Conservation (phyloP, 164 flowering plant species). For the Vitis rotundifolia region DNA sequence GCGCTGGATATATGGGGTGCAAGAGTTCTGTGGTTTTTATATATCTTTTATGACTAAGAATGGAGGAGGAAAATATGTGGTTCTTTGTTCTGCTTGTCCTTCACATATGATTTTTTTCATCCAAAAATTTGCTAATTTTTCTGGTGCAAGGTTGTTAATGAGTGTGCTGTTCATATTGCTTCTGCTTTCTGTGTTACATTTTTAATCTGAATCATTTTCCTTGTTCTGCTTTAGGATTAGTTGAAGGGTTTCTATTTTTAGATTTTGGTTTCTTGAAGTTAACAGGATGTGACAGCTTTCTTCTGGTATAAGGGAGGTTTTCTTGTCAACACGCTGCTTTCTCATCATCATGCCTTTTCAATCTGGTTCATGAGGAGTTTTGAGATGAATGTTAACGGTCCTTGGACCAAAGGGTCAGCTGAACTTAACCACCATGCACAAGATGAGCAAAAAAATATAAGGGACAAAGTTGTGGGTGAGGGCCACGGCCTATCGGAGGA, state of each 20-base stretch:
- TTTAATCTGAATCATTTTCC: background rate
- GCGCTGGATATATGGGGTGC: too few relatives aligned
- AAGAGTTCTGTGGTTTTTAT: too few relatives aligned
- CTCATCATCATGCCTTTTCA: conserved; percentile 37
- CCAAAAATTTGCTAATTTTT: too few relatives aligned
- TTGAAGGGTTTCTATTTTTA: conserved; percentile 5
- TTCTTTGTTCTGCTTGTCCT: too few relatives aligned
- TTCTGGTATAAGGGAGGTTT: conserved; percentile 23
- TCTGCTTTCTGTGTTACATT: too few relatives aligned
- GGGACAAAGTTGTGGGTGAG: conserved; percentile 44
- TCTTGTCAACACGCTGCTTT: conserved; percentile 23
- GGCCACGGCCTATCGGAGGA: conserved; percentile 47
- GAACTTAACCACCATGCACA: conserved; percentile 26
- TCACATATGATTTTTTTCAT: too few relatives aligned
- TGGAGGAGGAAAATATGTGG: too few relatives aligned
- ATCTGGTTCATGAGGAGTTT: conserved; percentile 57
- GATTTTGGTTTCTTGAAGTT: conserved; percentile 15
- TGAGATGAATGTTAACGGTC: conserved; percentile 35
- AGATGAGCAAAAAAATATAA: conserved; percentile 39
- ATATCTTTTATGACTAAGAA: too few relatives aligned
- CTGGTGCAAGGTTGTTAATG: too few relatives aligned
- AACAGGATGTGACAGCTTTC: conserved; percentile 42
- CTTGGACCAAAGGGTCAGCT: conserved; percentile 28
- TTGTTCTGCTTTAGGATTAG: background rate
- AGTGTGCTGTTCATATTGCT: too few relatives aligned